Base-by-base conservation (phyloP, 2,329 filamentous ascomycete genomes). In the Akanthomyces lecanii region DNA sequence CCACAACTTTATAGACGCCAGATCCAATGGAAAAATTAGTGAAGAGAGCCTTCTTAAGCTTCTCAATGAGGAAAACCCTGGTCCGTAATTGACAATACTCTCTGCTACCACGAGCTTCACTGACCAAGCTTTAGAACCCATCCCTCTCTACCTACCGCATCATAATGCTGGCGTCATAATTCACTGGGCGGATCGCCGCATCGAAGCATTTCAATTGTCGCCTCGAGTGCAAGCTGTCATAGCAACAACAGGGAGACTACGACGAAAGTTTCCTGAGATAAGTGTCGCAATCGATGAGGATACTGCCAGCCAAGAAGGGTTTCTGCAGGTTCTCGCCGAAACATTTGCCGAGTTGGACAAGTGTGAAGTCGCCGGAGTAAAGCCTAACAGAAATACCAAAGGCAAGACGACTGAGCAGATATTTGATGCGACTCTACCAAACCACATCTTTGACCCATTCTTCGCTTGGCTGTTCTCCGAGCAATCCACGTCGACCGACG, bases 91-190 rank as follows among this genome's bases (percentile, higher is more conserved):
- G 7, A 2, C 21, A 16, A 5, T 5, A 3, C 18, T 45, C 2
- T 5, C 10, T 12, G 1, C 38, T 14, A 3, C 14, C 21, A 25
- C 23, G 3, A 6, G 2, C 16, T 5, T 40, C 5, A 8, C 59
- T 55, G 38, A 62, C 21, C 14, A 7, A 10, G 10, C 33, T 2
- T 36, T 25, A 3, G 10, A 62, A 51, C 40, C 6, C 10, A 62
- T 55, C 14, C 59, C 59, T 0, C 18, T 62, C 14, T 55, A 62
- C 23, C 40, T 62, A 16, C 30, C 4, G 1, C n/a, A 62, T 23
- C 59, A 62, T 6, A 62, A 62, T 23, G 51, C 59, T 10, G 59
- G 40, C 21, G 8, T 62, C 10, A 38, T 62, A 11, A 42, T 62
- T 48, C 59, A 51, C 6, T 61, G 59, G 59, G 30, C n/a, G 5